phyloP scores from a whole-genome alignment of 148 eudicot species.

The Beta vulgaris region DNA sequence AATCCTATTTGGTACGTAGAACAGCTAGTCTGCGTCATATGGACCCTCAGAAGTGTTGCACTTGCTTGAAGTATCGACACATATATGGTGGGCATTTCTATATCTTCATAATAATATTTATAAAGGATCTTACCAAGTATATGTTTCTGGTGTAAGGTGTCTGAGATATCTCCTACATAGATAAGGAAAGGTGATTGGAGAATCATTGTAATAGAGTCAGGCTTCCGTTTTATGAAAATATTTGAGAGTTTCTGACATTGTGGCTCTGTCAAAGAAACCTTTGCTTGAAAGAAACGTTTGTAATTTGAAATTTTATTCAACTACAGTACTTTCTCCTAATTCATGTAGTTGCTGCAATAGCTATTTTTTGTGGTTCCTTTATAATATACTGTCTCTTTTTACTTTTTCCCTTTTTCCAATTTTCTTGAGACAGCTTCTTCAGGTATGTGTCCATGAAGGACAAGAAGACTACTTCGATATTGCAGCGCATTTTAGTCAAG shows the following conservation, averaged over 20 bases:
- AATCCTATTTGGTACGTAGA: too few relatives aligned
- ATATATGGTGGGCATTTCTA: too few relatives aligned
- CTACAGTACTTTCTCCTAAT: not conserved
- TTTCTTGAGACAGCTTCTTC: not conserved
- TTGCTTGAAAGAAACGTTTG: not conserved
- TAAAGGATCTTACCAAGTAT: too few relatives aligned
- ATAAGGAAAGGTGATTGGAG: too few relatives aligned
- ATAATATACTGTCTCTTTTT: not conserved
- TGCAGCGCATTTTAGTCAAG: constrained; percentile 34
- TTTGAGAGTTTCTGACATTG: not conserved
- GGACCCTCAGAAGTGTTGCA: too few relatives aligned
- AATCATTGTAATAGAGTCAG: too few relatives aligned
- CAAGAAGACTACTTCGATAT: constrained; percentile 31
- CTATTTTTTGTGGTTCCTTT: not conserved
- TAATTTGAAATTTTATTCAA: not conserved
- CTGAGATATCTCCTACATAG: too few relatives aligned
- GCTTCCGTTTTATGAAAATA: not conserved
- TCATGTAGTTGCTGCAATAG: not conserved
- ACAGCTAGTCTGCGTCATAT: too few relatives aligned
- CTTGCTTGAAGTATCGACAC: too few relatives aligned
- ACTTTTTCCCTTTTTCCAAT: not conserved
- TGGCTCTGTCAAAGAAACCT: not conserved
- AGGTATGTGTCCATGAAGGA: constrained; percentile 33
- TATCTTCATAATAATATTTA: too few relatives aligned
- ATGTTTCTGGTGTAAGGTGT: too few relatives aligned